These are phyloP conservation scores for Naganishia friedmannii DNA, from an alignment of 768 basidiomycete genomes.

Conservation along the genomic window DNA sequence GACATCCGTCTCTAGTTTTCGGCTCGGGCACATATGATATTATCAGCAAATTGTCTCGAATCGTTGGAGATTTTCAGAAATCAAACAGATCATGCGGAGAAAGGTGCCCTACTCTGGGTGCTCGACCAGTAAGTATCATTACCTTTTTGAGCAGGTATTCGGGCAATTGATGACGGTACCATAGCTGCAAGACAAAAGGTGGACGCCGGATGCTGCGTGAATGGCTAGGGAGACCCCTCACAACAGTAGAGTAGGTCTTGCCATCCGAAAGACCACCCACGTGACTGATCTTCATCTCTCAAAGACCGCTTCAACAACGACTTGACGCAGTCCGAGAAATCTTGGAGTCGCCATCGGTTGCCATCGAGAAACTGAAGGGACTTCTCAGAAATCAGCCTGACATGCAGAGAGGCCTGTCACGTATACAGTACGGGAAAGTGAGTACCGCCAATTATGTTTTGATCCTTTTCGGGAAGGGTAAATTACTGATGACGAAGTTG, in stretches of 20 bases:
- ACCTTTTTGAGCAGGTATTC: not conserved
- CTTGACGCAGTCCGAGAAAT: constrained; percentile 85
- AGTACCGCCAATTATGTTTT: no score
- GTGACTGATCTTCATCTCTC: not conserved
- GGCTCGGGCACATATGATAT: constrained; percentile 74
- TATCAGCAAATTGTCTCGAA: constrained; percentile 79
- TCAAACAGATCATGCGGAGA: constrained; percentile 70
- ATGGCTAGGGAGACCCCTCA: constrained; percentile 82
- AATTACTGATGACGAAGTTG: not conserved
- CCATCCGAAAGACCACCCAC: not conserved
- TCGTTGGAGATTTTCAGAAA: constrained; percentile 94
- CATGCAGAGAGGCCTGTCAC: constrained; percentile 75
- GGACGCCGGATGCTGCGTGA: constrained; percentile 68
- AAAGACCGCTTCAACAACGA: constrained; percentile 69
- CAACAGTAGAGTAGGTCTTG: not conserved
- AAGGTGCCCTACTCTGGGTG: constrained; percentile 77
- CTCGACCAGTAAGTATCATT: constrained; percentile 59
- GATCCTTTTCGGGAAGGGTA: no score
- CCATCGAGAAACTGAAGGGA: constrained; percentile 65
- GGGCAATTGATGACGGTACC: not conserved
- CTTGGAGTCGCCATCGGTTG: constrained; percentile 59
- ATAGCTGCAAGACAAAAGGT: constrained; percentile 82
- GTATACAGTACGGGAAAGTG: constrained; percentile 89
- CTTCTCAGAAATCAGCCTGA: constrained; percentile 71
- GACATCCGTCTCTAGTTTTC: constrained; percentile 58